These are phyloP conservation scores for Leccinum fibrillosum DNA, from an alignment of 768 basidiomycete species.

Conservation along the genomic window DNA sequence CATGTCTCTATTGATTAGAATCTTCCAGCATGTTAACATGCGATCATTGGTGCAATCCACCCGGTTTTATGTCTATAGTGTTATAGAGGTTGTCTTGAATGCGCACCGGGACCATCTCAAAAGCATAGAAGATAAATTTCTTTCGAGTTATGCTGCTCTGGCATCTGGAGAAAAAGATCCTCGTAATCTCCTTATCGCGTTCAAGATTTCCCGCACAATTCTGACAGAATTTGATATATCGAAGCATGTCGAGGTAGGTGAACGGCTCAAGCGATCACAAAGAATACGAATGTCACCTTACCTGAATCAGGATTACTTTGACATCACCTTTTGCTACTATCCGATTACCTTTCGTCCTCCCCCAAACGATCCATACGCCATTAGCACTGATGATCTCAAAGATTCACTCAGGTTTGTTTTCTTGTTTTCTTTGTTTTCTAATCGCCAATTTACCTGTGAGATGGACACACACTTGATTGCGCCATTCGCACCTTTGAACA, in stretches of 20 bases:
- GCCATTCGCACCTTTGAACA: neutral
- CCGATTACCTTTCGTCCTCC: constrained; percentile 96
- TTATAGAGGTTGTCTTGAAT: constrained; percentile 63
- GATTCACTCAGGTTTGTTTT: constrained; percentile 55
- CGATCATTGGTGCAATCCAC: constrained; percentile 77
- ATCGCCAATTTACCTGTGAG: neutral
- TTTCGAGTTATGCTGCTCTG: constrained; percentile 71
- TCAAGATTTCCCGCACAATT: constrained; percentile 83
- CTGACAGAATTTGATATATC: constrained; percentile 84
- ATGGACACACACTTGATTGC: neutral
- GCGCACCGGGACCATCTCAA: constrained; percentile 53
- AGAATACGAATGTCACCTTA: neutral
- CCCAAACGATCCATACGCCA: constrained; percentile 90
- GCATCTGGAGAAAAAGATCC: constrained; percentile 98
- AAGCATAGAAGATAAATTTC: constrained; percentile 66
- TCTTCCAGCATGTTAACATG: constrained; percentile 80
- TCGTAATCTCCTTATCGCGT: constrained; percentile 85
- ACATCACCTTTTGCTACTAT: constrained; percentile 97
- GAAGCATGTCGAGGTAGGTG: constrained; percentile 69
- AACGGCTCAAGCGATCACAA: neutral
- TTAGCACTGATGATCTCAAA: constrained; percentile 85
- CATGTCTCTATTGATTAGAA: constrained; percentile 36
- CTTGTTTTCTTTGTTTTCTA: neutral
- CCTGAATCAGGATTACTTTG: constrained; percentile 73
- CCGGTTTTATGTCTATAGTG: constrained; percentile 75